Conservation (phyloP, 495 filamentous ascomycete species). For the Rusavskia elegans region DNA sequence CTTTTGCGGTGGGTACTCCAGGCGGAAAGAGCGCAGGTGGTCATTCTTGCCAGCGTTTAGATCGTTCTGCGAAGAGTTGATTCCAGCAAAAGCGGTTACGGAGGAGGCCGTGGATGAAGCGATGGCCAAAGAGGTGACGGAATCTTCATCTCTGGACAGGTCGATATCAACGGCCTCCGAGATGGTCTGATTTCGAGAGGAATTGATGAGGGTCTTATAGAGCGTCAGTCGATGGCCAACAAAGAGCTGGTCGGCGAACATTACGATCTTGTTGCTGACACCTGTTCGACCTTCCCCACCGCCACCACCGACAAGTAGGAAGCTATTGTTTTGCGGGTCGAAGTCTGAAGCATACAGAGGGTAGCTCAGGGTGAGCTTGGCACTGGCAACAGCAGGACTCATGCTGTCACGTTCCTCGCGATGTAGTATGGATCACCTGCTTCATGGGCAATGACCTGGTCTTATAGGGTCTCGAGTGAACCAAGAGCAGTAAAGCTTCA, state of each 20-base stretch:
- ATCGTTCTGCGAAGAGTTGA: conserved; percentile 65
- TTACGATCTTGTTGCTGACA: conserved; percentile 79
- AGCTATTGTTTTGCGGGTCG: conserved; percentile 58
- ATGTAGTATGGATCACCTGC: too few species aligned
- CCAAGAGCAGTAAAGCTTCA: too few species aligned
- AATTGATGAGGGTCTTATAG: conserved; percentile 51
- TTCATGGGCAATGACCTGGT: too few species aligned
- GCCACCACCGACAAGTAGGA: conserved; percentile 76
- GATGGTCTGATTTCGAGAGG: conserved; percentile 43
- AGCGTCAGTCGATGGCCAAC: neutral
- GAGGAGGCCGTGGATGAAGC: conserved; percentile 37
- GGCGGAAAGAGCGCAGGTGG: conserved; percentile 68
- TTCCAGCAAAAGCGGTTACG: conserved; percentile 59
- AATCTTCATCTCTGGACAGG: conserved; percentile 79
- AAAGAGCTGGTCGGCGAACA: neutral
- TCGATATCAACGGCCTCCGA: conserved; percentile 56
- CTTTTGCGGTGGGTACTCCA: conserved; percentile 30
- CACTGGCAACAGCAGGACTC: conserved; percentile 38
- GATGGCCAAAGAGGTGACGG: conserved; percentile 65
- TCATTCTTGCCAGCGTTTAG: conserved; percentile 65
- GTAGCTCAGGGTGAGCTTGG: conserved; percentile 61
- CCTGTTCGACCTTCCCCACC: conserved; percentile 75
- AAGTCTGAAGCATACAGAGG: conserved; percentile 87
- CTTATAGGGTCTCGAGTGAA: too few species aligned
- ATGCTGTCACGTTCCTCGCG: conserved; percentile 10